Percentiles rank a stretch among this genome's conserved stretches.
phyloP scores from a whole-genome alignment of 768 basidiomycete species.

The Hygrophoropsis aurantiaca region DNA sequence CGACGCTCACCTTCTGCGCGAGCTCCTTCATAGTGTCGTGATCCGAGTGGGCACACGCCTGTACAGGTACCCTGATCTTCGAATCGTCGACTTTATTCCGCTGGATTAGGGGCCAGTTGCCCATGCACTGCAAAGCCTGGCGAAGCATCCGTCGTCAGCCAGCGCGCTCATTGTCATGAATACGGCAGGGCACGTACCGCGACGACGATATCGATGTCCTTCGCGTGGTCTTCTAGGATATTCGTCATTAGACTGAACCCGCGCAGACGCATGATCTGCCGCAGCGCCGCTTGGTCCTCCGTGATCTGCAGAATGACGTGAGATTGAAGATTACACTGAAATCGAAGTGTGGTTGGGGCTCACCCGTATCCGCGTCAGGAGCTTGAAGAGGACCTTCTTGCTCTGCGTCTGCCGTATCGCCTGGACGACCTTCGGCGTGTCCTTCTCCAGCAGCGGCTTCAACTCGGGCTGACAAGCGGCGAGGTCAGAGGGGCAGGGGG shows the following conservation, averaged over 20 bases:
- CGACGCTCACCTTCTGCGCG: conserved; percentile 57
- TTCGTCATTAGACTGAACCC: conserved; percentile 92
- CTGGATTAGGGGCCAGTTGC: conserved; percentile 77
- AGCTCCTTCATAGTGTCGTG: conserved; percentile 55
- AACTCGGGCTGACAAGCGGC: conserved; percentile 61
- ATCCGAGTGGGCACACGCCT: conserved; percentile 49
- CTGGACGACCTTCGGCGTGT: conserved; percentile 89
- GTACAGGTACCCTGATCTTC: conserved; percentile 66
- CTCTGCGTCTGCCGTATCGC: conserved; percentile 88
- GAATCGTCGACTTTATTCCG: conserved; percentile 92
- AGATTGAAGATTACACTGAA: too few species aligned
- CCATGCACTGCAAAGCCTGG: conserved; percentile 67
- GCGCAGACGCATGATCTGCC: conserved; percentile 88
- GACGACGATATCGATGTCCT: conserved; percentile 69
- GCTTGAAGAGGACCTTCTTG: conserved; percentile 75
- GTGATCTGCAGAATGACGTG: conserved; percentile 85
- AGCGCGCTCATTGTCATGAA: too few species aligned
- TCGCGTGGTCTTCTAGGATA: conserved; percentile 72
- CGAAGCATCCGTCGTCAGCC: neutral
- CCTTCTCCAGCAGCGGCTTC: conserved; percentile 70
- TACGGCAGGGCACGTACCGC: conserved; percentile 48
- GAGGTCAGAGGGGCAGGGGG: neutral
- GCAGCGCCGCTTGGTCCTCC: conserved; percentile 71
- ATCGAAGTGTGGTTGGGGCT: neutral
- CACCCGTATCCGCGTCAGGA: conserved; percentile 85